Evolutionary conservation across 306 rosid species (phyloP), one percentile per base, ranked within the genome.

Genomic region (Quercus alba): DNA sequence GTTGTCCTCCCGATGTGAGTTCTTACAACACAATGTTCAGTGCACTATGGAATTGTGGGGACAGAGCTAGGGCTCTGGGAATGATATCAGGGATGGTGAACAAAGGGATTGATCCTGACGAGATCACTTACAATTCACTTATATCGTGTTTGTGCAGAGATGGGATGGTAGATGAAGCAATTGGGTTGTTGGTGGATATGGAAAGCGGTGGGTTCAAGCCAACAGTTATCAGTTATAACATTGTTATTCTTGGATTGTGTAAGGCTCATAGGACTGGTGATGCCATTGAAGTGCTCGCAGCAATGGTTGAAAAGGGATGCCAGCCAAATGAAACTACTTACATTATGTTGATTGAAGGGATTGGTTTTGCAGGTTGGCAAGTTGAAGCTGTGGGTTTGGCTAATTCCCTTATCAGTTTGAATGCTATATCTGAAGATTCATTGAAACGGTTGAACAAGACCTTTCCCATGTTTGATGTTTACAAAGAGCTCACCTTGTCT

Each of bases 71-170:
- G 73, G 97, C 98, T 38, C 49, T 91, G 63, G 83, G 77, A 74
- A 87, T 95, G 91, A 75, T 95, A 72, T 77, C 89, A 21, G 94
- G 87, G 73, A 93, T 94, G 99, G 73, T 91, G 59, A 74, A 73
- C 83, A 90, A 86, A 12, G 86, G 84, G 23, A 83, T 91, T 54
- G 89, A 81, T 33, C 94, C 99, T 5, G 97, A 94, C 35, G 85
- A 74, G 78, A 86, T 92, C 62, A 94, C 99, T 0, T 94, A 94
- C 46, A 91, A 91, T 74, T 88, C 94, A 2, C 95, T 94, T 4
- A 85, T 94, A 73, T 91, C 95, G 4, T 86, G 90, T 62, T 87
- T 94, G 90, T 94, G 99, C 84, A 89, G 99, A 84, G 97, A 94
- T 74, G 91, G 95, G 70, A 74, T 94, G 93, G 94, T 92, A 74